A percentile compares a stretch with the other conserved stretches of the same genome.
Conservation (phyloP, 1,139 yeast genomes). For the Yarrowia galli region DNA sequence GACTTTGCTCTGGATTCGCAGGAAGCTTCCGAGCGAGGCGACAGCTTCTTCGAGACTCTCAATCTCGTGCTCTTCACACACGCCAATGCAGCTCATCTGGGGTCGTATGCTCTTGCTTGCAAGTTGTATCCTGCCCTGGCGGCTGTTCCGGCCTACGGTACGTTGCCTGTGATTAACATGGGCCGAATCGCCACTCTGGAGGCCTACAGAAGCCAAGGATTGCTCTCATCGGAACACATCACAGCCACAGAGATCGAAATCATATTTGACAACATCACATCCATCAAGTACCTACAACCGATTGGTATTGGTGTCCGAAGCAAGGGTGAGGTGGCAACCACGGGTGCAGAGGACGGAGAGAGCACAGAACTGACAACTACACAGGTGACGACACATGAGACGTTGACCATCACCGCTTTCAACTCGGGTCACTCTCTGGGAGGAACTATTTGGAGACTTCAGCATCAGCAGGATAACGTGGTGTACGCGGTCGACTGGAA, state of each 20-base stretch:
- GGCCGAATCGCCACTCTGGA: conserved; percentile 89
- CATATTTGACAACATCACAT: conserved; percentile 71
- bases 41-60: conserved; percentile 55
- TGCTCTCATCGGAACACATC: conserved; percentile 62
- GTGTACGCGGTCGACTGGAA: conserved; percentile 95
- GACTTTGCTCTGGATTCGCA: conserved; percentile 21
- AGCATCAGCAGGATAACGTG: conserved; percentile 75
- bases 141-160: conserved; percentile 79
- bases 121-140: conserved; percentile 69
- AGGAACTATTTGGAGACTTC: conserved; percentile 85
- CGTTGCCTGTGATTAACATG: conserved; percentile 84
- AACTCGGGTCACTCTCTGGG: conserved; percentile 95
- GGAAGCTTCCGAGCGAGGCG: conserved; percentile 6
- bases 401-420: conserved; percentile 73
- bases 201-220: conserved; percentile 71
- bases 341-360: conserved; percentile 7
- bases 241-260: conserved; percentile 81
- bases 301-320: conserved; percentile 44
- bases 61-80: conserved; percentile 80
- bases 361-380: conserved; percentile 10
- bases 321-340: conserved; percentile 14
- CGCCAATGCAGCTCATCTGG: conserved; percentile 78
- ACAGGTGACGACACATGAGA: conserved; percentile 34
- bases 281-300: conserved; percentile 82
- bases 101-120: conserved; percentile 78